Base-by-base conservation (phyloP, 371 early-diverging fungal genomes). In the Smittium culicis region DNA sequence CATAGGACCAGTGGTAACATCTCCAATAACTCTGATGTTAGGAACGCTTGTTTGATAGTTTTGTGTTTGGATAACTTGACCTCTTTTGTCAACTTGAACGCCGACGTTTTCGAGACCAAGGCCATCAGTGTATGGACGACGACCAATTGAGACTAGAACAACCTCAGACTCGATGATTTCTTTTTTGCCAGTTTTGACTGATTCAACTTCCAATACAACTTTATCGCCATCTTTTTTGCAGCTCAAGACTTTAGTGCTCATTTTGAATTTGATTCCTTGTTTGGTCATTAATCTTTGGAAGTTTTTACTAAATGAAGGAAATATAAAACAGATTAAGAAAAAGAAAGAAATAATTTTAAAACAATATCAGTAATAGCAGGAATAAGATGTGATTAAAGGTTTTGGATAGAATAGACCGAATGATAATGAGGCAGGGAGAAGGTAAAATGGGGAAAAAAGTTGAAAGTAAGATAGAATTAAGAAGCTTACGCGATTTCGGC, bases 231-330 rank as follows among this genome's bases (percentile, higher is more conserved):
- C 80, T 82, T 90, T 87, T 74, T 80, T 84, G 57, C 91, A 88
- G 66, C 84, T 85, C 35, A 90, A 76, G 56, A 98, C 97, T 86
- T 96, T 96, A 79, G 97, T 96, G 82, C 82, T 82, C 79, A 95
- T 81, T 88, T 95, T 96, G 85, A 98, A 96, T 83, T 95, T 94
- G 79, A 96, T 84, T 66, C 95, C 96, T 78, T 98, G 97, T 87
- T 96, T 98, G 73, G 79, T 35, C 69, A 98, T 83, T 32, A 85
- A 81, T 78, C 86, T 87, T 73, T 93, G 91, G 90, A 98, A 98
- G 62, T 79, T 73, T 81, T 92, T 91, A 71, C 45, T 45, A 45
- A n/a, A n/a, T n/a, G n/a, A n/a, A n/a, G n/a, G n/a, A n/a, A n/a
- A n/a, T n/a, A n/a, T n/a, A n/a, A n/a, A n/a, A n/a, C n/a, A n/a